A percentile compares a stretch with the other conserved stretches of the same genome.
Conservation (phyloP, 73 alveolate genomes). For the Tetrahymena borealis region DNA sequence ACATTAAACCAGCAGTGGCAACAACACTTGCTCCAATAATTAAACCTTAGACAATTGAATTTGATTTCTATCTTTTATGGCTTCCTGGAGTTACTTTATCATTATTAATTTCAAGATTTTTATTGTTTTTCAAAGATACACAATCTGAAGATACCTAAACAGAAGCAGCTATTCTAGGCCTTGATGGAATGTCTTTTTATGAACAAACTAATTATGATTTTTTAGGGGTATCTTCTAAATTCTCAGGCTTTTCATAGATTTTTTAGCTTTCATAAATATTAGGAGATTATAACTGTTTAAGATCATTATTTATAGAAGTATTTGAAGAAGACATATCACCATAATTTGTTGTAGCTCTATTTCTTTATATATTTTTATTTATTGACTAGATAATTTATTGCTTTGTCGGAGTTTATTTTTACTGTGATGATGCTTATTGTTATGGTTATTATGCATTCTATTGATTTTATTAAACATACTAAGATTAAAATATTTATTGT, state of each 20-base stretch:
- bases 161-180: neutral
- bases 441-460: neutral
- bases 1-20: neutral
- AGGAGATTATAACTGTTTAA: too few species aligned
- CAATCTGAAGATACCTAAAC: neutral
- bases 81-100: neutral
- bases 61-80: neutral
- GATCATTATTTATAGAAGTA: neutral
- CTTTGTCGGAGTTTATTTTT: neutral
- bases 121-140: neutral
- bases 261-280: neutral
- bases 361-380: neutral
- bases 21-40: neutral
- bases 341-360: neutral
- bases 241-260: neutral
- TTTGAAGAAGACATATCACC: neutral
- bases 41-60: neutral
- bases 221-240: neutral
- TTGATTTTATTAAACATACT: too few species aligned
- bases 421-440: neutral
- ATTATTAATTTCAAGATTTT: neutral
- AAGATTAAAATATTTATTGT: too few species aligned
- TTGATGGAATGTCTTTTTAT: neutral
- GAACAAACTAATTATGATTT: neutral
- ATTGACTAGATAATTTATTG: neutral